Base-by-base conservation (phyloP, 2,329 filamentous ascomycete genomes). In the Cryphonectria parasitica region DNA sequence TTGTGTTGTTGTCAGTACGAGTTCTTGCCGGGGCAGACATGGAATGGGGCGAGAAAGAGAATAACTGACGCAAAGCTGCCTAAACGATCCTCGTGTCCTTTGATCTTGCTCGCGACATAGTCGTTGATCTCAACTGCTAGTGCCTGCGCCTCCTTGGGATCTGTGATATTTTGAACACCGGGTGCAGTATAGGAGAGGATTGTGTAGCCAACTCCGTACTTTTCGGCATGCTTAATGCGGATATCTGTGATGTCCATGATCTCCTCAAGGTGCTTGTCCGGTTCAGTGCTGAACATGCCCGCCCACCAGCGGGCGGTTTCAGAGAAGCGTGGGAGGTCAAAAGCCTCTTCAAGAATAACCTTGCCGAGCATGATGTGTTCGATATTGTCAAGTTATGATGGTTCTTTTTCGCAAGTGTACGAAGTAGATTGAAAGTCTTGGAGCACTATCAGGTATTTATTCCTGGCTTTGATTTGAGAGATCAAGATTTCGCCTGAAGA, bases 281-380 rank as follows among this genome's bases (percentile, higher is more conserved):
- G 82, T 73, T 90, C 84, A n/a, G 85, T 81, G 19, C 87, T 84
- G 76, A 90, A 91, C 31, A 90, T 78, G 5, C 81, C 79, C 1
- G 88, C 89, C 88, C 88, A 90, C 87, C 88, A 89, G 74, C 82
- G 80, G 6, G 86, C 88, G 77, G 86, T 86, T 73, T 90, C 86
- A 62, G 85, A 82, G 72, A 89, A 83, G 45, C 87, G 84, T 61
- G 89, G 87, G 8, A 90, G 82, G 72, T 85, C 86, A 73, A 89
- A 90, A 19, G 88, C 87, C 79, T 90, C 88, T 77, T 90, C 88
- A 31, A 90, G 81, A 17, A 86, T 86, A 70, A 90, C 83, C 73
- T 91, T 90, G 71, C 89, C 88, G 17, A 84, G 79, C 87, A 89
- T 49, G 19, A 49, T 19, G 45, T 22, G 4, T 22, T n/a, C 15